These are phyloP conservation scores for Sporothrix humicola DNA, from an alignment of 2,329 filamentous ascomycete species.

Conservation along the genomic window DNA sequence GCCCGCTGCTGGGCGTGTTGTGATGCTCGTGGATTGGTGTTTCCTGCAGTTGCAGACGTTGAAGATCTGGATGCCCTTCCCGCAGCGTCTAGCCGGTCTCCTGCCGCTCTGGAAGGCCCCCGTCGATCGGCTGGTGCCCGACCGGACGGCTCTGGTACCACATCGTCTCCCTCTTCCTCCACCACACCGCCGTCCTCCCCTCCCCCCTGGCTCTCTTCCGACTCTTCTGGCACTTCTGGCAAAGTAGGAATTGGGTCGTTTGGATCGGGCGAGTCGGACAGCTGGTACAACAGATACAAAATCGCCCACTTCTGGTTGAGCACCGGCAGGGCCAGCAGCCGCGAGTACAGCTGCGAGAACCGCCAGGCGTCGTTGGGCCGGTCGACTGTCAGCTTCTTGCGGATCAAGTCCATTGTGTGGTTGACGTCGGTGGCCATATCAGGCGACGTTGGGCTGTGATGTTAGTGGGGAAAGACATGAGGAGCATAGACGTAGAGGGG, in stretches of 20 bases:
- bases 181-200: constrained; percentile 31
- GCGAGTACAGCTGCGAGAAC: constrained; percentile 89
- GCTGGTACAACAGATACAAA: constrained; percentile 83
- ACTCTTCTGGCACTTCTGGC: constrained; percentile 46
- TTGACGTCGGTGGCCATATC: constrained; percentile 75
- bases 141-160: constrained; percentile 47
- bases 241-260: constrained; percentile 55
- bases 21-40: background rate
- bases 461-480: background rate
- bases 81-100: constrained; percentile 20
- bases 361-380: constrained; percentile 78
- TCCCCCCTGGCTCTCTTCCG: constrained; percentile 25
- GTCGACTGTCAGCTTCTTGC: constrained; percentile 80
- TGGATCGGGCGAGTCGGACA: constrained; percentile 71
- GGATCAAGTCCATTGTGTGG: constrained; percentile 91
- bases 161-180: constrained; percentile 43
- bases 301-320: constrained; percentile 97
- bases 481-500: constrained; percentile 17
- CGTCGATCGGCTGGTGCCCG: constrained; percentile 53
- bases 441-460: constrained; percentile 48
- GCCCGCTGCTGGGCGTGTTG: background rate
- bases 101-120: constrained; percentile 37
- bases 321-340: constrained; percentile 87
- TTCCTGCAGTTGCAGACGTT: background rate
- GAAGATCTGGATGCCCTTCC: background rate